Evolutionary conservation across 345 rosid genomes (phyloP).

Genomic region (Passiflora organensis): DNA sequence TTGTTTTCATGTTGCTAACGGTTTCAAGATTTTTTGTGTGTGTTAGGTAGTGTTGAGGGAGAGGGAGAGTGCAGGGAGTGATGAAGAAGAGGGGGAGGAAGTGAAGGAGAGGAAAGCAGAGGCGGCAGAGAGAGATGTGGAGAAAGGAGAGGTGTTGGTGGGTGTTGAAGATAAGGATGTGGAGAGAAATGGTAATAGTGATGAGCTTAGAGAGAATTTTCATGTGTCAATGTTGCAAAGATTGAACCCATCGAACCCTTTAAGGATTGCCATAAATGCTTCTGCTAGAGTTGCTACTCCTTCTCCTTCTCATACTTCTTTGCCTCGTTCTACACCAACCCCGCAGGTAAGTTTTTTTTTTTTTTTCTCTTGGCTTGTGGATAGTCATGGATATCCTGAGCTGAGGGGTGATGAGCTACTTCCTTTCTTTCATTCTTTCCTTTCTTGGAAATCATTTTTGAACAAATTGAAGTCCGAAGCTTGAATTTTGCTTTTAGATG

Average conservation of each 20-base stretch:
- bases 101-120: too few species aligned
- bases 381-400: too few species aligned
- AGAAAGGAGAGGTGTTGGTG: conserved; percentile 45
- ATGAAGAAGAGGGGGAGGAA: conserved; percentile 14
- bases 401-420: too few species aligned
- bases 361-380: too few species aligned
- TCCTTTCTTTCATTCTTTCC: too few species aligned
- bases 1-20: conserved; percentile 8
- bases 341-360: conserved; percentile 52
- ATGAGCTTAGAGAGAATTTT: conserved; percentile 18
- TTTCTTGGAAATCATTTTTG: too few species aligned
- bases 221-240: conserved; percentile 57
- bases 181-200: conserved; percentile 11
- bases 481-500: too few species aligned
- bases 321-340: conserved; percentile 77
- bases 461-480: too few species aligned
- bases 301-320: conserved; percentile 36
- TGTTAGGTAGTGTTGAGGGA: conserved; percentile 40
- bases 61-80: conserved; percentile 33
- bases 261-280: conserved; percentile 55
- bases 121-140: conserved; percentile 38
- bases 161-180: conserved; percentile 25
- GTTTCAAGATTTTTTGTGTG: background rate
- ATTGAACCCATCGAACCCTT: conserved; percentile 77
- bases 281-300: conserved; percentile 51